Conservation (phyloP, 768 basidiomycete species). For the Collybia sp. region DNA sequence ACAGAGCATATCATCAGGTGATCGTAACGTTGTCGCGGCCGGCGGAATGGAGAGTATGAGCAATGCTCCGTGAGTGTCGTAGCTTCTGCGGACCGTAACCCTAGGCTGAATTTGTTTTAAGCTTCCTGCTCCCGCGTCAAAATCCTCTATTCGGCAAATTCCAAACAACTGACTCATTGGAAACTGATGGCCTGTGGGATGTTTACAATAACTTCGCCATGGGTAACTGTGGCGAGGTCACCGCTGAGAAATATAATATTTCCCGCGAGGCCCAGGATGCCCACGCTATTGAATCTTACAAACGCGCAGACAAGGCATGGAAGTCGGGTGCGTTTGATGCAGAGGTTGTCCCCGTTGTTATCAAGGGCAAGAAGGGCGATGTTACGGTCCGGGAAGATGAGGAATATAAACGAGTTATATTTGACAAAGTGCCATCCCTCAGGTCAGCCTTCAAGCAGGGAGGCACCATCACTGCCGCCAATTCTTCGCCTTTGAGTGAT, state of each 20-base stretch:
- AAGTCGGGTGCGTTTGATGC: slow-evolving; percentile 75
- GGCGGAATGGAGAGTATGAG: slow-evolving; percentile 99
- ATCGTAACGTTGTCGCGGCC: slow-evolving; percentile 82
- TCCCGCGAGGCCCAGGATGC: slow-evolving; percentile 84
- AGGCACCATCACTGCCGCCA: slow-evolving; percentile 93
- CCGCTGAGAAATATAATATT: slow-evolving; percentile 79
- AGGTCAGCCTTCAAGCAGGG: slow-evolving; percentile 87
- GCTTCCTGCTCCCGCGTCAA: slow-evolving; percentile 78
- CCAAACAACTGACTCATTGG: slow-evolving; percentile 80
- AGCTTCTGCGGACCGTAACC: not conserved
- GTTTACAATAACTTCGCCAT: slow-evolving; percentile 97
- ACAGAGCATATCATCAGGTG: slow-evolving; percentile 84
- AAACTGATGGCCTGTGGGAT: slow-evolving; percentile 93
- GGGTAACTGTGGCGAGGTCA: slow-evolving; percentile 93
- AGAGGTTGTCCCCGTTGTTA: slow-evolving; percentile 86
- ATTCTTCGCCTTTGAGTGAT: slow-evolving; percentile 92
- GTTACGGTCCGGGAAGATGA: slow-evolving; percentile 90
- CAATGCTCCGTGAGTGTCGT: slow-evolving; percentile 85
- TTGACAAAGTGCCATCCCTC: slow-evolving; percentile 87
- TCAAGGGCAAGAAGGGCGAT: slow-evolving; percentile 94
- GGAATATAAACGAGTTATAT: slow-evolving; percentile 95
- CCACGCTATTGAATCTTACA: slow-evolving; percentile 94
- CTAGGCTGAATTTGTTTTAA: slow-evolving; percentile 19
- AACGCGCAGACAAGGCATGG: slow-evolving; percentile 91
- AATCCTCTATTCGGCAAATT: slow-evolving; percentile 89